These are phyloP conservation scores for Eutrema yunnanense DNA, from an alignment of 345 rosid species.

Conservation along the genomic window DNA sequence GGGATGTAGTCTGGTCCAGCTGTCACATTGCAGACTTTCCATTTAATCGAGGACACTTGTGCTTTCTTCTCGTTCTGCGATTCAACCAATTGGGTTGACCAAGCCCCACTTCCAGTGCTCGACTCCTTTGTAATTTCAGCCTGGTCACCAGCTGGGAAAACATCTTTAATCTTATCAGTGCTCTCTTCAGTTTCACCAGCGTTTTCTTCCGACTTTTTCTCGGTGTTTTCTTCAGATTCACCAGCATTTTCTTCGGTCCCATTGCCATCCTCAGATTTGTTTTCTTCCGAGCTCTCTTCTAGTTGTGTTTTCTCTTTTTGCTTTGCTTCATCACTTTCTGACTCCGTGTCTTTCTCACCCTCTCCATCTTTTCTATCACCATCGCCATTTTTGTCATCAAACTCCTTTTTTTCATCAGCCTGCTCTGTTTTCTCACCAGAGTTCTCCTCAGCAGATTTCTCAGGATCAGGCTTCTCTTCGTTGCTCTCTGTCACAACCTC, in stretches of 20 bases:
- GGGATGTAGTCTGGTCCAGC: slow-evolving; percentile 95
- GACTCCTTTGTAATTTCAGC: slow-evolving; percentile 69
- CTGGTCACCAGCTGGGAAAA: slow-evolving; percentile 43
- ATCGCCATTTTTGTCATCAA: slow-evolving; percentile 39
- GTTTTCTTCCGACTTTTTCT: slow-evolving; percentile 27
- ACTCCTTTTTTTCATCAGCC: slow-evolving; percentile 26
- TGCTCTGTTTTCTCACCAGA: slow-evolving; percentile 30
- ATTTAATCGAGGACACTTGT: slow-evolving; percentile 36
- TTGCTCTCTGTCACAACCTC: slow-evolving; percentile 28
- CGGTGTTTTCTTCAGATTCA: slow-evolving; percentile 25
- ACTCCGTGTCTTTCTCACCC: slow-evolving; percentile 19
- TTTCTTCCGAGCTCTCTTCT: slow-evolving; percentile 33
- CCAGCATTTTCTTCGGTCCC: slow-evolving; percentile 16
- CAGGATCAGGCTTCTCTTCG: slow-evolving; percentile 32
- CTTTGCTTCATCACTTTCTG: slow-evolving; percentile 26
- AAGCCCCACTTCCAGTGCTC: slow-evolving; percentile 52
- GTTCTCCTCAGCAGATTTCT: slow-evolving; percentile 27
- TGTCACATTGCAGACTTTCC: slow-evolving; percentile 86
- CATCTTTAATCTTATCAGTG: slow-evolving; percentile 34
- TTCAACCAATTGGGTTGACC: slow-evolving; percentile 77
- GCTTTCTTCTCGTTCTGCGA: slow-evolving; percentile 82
- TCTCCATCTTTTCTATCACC: slow-evolving; percentile 29
- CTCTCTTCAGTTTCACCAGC: slow-evolving; percentile 18
- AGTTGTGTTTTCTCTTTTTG: slow-evolving; percentile 29
- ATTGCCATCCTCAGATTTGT: slow-evolving; percentile 24